Conservation (phyloP, 2,329 filamentous ascomycete species). For the Trichoderma sp. region DNA sequence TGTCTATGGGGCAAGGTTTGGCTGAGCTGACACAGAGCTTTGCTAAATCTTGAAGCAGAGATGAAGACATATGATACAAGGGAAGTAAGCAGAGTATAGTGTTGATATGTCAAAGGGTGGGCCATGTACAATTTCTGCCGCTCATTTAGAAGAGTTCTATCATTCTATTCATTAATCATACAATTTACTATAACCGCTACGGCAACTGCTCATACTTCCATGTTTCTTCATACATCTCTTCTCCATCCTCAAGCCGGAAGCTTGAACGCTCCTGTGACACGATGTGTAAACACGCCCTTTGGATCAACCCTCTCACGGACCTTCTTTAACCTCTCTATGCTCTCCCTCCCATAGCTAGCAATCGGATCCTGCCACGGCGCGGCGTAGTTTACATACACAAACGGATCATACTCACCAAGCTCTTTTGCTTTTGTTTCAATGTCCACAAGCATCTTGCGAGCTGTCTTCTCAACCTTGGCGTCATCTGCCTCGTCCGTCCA, state of each 20-base stretch:
- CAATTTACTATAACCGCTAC: background rate
- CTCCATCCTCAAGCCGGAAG: background rate
- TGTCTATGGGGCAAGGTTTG: conserved; percentile 15
- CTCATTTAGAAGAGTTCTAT: background rate
- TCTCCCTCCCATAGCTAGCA: conserved; percentile 1
- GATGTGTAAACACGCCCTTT: conserved; percentile 3
- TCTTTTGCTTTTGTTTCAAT: conserved; percentile 4
- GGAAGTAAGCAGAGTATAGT: background rate
- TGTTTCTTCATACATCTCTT: background rate
- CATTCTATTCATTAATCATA: background rate
- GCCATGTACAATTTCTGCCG: background rate
- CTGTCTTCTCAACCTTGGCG: background rate
- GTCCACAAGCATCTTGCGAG: conserved; percentile 1
- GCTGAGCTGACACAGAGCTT: conserved; percentile 1
- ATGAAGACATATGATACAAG: background rate
- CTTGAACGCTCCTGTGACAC: conserved; percentile 10
- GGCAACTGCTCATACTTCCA: background rate
- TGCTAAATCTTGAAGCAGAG: background rate
- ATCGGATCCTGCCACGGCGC: conserved; percentile 15
- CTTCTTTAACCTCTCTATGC: conserved; percentile 1
- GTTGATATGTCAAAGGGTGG: background rate
- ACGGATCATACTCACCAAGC: conserved; percentile 22
- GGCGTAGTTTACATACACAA: conserved; percentile 23
- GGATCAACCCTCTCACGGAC: conserved; percentile 6
- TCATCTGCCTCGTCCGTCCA: conserved; percentile 18